A percentile compares a stretch with the other conserved stretches of the same genome.
Conservation (phyloP, 2,329 filamentous ascomycete species). For the Ascochyta pisi region DNA sequence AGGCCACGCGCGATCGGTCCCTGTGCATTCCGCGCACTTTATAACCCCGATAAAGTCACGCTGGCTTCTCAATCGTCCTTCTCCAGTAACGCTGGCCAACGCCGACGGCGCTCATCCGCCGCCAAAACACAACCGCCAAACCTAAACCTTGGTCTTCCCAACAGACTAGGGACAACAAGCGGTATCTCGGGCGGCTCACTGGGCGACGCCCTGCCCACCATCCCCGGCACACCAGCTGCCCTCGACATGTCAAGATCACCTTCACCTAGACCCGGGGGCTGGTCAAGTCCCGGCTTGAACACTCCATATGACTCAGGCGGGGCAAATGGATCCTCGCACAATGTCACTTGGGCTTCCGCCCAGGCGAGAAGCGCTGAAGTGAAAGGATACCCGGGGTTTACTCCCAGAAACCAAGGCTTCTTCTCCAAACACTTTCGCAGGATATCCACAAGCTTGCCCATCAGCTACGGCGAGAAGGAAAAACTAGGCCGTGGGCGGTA, state of each 20-base stretch:
- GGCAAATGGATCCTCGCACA: slow-evolving; percentile 59
- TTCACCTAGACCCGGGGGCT: slow-evolving; percentile 84
- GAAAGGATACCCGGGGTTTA: slow-evolving; percentile 78
- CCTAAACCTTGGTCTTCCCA: slow-evolving; percentile 39
- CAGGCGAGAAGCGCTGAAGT: slow-evolving; percentile 78
- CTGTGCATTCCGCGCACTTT: slow-evolving; percentile 34
- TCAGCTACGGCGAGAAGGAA: slow-evolving; percentile 76
- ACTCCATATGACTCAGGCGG: slow-evolving; percentile 69
- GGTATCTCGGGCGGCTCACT: slow-evolving; percentile 41
- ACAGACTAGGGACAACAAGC: slow-evolving; percentile 42
- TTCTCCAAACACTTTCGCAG: slow-evolving; percentile 83
- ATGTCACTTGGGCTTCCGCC: slow-evolving; percentile 81
- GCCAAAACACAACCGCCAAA: slow-evolving; percentile 42
- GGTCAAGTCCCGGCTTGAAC: slow-evolving; percentile 82
- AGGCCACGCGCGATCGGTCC: slow-evolving; percentile 22
- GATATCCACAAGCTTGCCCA: slow-evolving; percentile 79
- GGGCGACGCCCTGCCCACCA: slow-evolving; percentile 45
- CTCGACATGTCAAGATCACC: slow-evolving; percentile 82
- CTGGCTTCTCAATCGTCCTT: slow-evolving; percentile 50
- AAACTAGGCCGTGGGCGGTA: slow-evolving; percentile 68
- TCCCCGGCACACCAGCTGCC: slow-evolving; percentile 47
- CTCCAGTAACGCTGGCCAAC: slow-evolving; percentile 48
- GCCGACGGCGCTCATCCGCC: slow-evolving; percentile 50
- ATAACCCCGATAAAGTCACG: slow-evolving; percentile 39
- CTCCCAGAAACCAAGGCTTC: slow-evolving; percentile 83